phyloP scores from a whole-genome alignment of 2,329 filamentous ascomycete genomes.

The Microdochium trichocladiopsis region DNA sequence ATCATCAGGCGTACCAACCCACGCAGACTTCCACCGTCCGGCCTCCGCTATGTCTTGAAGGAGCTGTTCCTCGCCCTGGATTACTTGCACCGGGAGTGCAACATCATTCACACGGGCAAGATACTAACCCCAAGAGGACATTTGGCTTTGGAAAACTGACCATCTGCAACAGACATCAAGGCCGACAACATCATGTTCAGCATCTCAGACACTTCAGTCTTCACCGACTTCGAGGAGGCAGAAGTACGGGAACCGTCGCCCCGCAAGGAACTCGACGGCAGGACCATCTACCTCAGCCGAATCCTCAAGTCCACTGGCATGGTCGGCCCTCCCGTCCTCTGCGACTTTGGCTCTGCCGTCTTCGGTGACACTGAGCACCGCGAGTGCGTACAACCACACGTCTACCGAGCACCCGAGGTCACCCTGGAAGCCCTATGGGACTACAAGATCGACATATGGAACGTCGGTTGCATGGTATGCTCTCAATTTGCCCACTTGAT shows the following conservation, averaged over 20 bases:
- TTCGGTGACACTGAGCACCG: constrained; percentile 23
- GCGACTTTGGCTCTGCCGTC: constrained; percentile 42
- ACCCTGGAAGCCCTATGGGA: constrained; percentile 37
- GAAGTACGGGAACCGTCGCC: constrained; percentile 31
- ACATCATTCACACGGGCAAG: constrained; percentile 38
- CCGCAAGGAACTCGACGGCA: constrained; percentile 30
- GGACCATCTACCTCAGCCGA: constrained; percentile 34
- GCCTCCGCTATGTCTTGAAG: constrained; percentile 26
- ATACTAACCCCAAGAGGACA: constrained; percentile 12
- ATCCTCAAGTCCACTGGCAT: constrained; percentile 23
- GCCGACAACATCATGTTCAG: constrained; percentile 39
- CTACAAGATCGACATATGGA: constrained; percentile 44
- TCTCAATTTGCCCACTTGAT: constrained; percentile 2
- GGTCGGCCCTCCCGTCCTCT: constrained; percentile 29
- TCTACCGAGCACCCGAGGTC: constrained; percentile 37
- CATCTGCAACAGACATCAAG: constrained; percentile 28
- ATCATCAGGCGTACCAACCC: constrained; percentile 33
- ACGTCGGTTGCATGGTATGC: constrained; percentile 40
- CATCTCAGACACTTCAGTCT: constrained; percentile 29
- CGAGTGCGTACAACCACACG: constrained; percentile 28
- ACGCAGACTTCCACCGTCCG: constrained; percentile 21
- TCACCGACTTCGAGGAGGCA: constrained; percentile 27
- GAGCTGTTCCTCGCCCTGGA: constrained; percentile 35
- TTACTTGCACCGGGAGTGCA: constrained; percentile 36
- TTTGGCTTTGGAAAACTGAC: neutral